These are phyloP conservation scores for Sugiyamaella floridensis DNA, from an alignment of 805 yeast species.

Conservation along the genomic window DNA sequence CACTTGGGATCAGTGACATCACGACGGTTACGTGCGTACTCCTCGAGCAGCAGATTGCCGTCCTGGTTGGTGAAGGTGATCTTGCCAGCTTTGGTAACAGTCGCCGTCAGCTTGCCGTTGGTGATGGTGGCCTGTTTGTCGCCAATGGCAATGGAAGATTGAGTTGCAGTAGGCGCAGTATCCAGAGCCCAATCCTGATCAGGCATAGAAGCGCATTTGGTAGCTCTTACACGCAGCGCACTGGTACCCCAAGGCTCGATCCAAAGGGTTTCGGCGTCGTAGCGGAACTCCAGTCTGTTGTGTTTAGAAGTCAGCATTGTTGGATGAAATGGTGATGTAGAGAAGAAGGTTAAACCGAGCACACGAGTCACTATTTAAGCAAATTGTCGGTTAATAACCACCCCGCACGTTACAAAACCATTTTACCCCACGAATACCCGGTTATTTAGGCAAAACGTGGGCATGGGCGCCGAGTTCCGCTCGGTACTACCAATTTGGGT, in stretches of 20 bases:
- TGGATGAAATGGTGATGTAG: too few relatives aligned
- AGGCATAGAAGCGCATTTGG: constrained; percentile 5
- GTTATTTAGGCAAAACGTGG: too few relatives aligned
- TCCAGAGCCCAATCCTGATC: constrained; percentile 15
- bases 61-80: constrained; percentile 8
- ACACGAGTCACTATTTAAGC: too few relatives aligned
- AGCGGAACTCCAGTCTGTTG: constrained; percentile 7
- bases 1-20: constrained; percentile 18
- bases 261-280: constrained; percentile 15
- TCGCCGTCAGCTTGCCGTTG: constrained; percentile 15
- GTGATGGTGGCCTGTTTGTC: constrained; percentile 1
- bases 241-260: constrained; percentile 19
- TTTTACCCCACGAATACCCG: too few relatives aligned
- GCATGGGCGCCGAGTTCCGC: too few relatives aligned
- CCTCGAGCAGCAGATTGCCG: constrained; percentile 16
- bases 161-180: background rate
- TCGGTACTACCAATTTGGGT: too few relatives aligned
- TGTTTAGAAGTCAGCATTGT: constrained; percentile 7
- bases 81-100: constrained; percentile 12
- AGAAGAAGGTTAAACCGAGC: too few relatives aligned
- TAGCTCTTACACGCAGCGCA: constrained; percentile 14
- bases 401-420: too few relatives aligned
- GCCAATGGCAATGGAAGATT: background rate
- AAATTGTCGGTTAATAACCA: too few relatives aligned
- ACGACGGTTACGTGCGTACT: constrained; percentile 14